phyloP scores from a whole-genome alignment of 306 rosid species.

The Pterocarpus macrocarpus region DNA sequence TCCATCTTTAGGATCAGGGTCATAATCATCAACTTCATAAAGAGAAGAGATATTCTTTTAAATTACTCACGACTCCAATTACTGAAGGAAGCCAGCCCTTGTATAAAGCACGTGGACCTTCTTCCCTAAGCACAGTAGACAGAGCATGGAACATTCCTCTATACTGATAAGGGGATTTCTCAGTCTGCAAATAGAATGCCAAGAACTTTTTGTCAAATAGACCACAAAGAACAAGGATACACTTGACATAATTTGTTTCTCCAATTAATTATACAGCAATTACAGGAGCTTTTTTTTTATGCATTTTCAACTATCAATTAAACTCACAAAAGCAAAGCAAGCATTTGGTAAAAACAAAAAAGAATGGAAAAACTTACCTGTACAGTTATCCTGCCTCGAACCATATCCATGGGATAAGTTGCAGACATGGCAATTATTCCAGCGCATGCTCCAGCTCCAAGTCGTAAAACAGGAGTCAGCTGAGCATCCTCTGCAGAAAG shows the following conservation, averaged over 20 bases:
- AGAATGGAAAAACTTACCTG: conserved; percentile 65
- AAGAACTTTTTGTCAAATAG: conserved; percentile 32
- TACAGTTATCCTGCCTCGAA: conserved; percentile 97
- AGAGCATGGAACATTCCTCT: conserved; percentile 98
- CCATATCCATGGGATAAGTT: conserved; percentile 99
- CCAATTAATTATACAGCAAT: conserved; percentile 29
- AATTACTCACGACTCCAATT: conserved; percentile 93
- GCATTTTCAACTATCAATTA: conserved; percentile 17
- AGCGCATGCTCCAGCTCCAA: conserved; percentile 99
- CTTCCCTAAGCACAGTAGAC: conserved; percentile 89
- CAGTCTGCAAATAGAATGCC: conserved; percentile 68
- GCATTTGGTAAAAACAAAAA: conserved; percentile 36
- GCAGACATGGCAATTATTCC: conserved; percentile 99
- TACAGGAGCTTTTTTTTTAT: not conserved
- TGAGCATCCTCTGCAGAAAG: conserved; percentile 87
- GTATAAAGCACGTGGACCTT: conserved; percentile 96
- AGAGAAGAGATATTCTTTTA: conserved; percentile 27
- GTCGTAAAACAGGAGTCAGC: conserved; percentile 91
- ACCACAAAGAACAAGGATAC: conserved; percentile 20
- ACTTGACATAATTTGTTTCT: not conserved
- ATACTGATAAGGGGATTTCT: conserved; percentile 91
- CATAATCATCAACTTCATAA: conserved; percentile 35
- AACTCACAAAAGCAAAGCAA: conserved; percentile 17
- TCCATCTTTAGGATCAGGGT: conserved; percentile 3
- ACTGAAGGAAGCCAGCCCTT: conserved; percentile 99